Evolutionary conservation across 345 rosid genomes (phyloP).

Genomic region (Hypericum perforatum): DNA sequence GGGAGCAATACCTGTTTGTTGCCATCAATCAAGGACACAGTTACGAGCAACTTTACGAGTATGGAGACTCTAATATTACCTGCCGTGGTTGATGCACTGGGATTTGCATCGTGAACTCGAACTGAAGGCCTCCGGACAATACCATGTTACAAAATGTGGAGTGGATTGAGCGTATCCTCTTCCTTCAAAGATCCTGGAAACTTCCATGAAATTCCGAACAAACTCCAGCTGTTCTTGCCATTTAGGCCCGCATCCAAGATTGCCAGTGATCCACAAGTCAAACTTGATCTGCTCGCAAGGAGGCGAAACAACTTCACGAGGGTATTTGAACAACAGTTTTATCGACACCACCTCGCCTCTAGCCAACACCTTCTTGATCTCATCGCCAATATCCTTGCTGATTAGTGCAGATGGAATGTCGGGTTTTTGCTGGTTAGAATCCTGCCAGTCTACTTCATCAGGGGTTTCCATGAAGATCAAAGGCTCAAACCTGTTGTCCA

Average conservation of each 20-base stretch:
- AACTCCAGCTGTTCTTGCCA: conserved; percentile 49
- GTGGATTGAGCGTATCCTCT: conserved; percentile 53
- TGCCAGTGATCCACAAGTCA: conserved; percentile 51
- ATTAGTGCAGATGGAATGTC: conserved; percentile 51
- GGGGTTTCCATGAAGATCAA: conserved; percentile 56
- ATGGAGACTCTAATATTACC: conserved; percentile 2
- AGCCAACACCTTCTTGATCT: conserved; percentile 32
- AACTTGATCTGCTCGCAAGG: conserved; percentile 53
- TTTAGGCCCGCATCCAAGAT: conserved; percentile 45
- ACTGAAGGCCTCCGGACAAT: conserved; percentile 45
- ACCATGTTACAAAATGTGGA: conserved; percentile 53
- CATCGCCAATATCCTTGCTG: conserved; percentile 35
- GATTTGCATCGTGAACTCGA: conserved; percentile 50
- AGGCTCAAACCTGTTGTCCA: conserved; percentile 37
- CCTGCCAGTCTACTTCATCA: conserved; percentile 37
- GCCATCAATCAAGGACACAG: no score
- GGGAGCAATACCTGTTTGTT: conserved; percentile 34
- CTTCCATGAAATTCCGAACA: conserved; percentile 45
- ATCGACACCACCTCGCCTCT: conserved; percentile 35
- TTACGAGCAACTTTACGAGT: no score
- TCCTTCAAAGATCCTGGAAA: conserved; percentile 48
- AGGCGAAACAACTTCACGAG: conserved; percentile 51
- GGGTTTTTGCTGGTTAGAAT: conserved; percentile 39
- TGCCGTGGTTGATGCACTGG: conserved; percentile 57
- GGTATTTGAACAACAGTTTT: conserved; percentile 26